Evolutionary conservation across 2,329 filamentous ascomycete genomes (phyloP).

Genomic region (Thelonectria blattea): DNA sequence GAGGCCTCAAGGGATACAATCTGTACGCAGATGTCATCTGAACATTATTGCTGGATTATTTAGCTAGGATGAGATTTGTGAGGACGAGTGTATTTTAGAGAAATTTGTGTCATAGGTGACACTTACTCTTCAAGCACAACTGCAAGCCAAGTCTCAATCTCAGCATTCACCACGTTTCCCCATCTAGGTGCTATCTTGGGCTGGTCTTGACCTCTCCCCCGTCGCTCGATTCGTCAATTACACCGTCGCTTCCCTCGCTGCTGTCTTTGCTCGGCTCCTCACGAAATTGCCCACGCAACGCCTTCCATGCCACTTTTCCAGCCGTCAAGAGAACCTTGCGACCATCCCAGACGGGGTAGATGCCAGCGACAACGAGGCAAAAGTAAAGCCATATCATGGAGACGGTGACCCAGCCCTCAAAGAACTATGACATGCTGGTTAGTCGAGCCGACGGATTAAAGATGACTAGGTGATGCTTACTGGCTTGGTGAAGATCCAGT

Average conservation of each 20-base stretch:
- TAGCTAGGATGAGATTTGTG: too few relatives aligned
- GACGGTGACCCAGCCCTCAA: slow-evolving; percentile 18
- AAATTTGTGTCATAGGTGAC: too few relatives aligned
- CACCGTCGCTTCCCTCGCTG: background rate
- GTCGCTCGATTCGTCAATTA: slow-evolving; percentile 2
- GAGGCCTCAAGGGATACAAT: too few relatives aligned
- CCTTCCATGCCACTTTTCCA: slow-evolving; percentile 11
- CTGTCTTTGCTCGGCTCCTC: background rate
- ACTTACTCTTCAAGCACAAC: too few relatives aligned
- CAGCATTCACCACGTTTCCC: too few relatives aligned
- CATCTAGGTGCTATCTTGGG: background rate
- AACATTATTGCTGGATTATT: too few relatives aligned
- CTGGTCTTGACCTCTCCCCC: slow-evolving; percentile 1
- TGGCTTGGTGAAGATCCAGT: slow-evolving; percentile 15
- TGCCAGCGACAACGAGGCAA: slow-evolving; percentile 12
- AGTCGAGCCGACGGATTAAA: background rate
- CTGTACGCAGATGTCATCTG: too few relatives aligned
- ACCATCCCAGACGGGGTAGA: slow-evolving; percentile 13
- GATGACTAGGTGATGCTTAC: background rate
- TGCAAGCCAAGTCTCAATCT: too few relatives aligned
- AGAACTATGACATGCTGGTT: slow-evolving; percentile 2
- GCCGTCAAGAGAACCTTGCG: slow-evolving; percentile 8
- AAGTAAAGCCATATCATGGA: slow-evolving; percentile 13
- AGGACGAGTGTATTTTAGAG: too few relatives aligned
- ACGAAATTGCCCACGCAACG: background rate